Evolutionary conservation across 179 eudicot genomes (phyloP), one percentile per base, ranked within the genome.

Genomic region (Spergularia azorica): DNA sequence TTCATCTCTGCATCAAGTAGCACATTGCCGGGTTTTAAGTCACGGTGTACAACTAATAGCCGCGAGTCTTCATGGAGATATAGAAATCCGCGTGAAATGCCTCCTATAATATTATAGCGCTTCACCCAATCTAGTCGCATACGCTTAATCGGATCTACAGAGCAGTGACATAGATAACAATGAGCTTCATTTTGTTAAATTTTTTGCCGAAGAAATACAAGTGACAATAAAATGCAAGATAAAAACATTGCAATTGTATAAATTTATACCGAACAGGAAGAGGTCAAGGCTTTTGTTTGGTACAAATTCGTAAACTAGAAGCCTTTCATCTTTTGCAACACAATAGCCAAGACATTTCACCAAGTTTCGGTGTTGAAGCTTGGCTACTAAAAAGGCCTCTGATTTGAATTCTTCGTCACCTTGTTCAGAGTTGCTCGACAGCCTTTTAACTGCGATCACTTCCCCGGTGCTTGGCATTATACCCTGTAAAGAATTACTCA

Each of bases 21-120:
- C 2, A 88, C 65, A 63, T 88, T 88, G 55, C 86, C 71, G 6
- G 91, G 77, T 68, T 88, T 88, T 11, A 88, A 75, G 66, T 88
- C 91, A 5, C 91, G 83, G 58, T 88, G 91, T 2, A 88, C 82
- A 69, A 88, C 84, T n/a, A 78, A 77, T 26, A 86, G 75, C n/a
- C 86, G 75, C 9, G 89, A 86, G 48, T 83, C 88, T 62, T 86
- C 82, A 41, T 88, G 89, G 13, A 88, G 82, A 68, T 88, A 88
- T 16, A 86, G 79, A 15, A 88, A 69, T 0, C 89, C 91, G 26
- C 83, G 71, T 15, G 82, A 81, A 56, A 88, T 81, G 50, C 87
- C 87, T 26, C 48, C 75, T 8, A 88, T 81, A 9, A 88, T 86
- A 39, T 65, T 80, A 63, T 75, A 78, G 4, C 89, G 85, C 12